Evolutionary conservation across 2,329 filamentous ascomycete species (phyloP).

Genomic region (Paradendryphiella salina): DNA sequence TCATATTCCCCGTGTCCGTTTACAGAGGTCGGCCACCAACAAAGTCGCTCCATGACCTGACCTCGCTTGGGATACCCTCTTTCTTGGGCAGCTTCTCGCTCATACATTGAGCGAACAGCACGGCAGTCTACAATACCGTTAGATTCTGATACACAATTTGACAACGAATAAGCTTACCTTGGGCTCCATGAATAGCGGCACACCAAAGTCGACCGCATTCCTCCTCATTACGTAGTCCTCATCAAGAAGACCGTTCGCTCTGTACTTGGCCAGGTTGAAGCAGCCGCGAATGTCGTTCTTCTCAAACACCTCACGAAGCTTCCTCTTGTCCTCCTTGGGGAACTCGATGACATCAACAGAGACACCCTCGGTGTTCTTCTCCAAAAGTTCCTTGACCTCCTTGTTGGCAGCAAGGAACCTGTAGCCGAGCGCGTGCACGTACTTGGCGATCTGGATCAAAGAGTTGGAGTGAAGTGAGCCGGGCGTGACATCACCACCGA

Average conservation of each 20-base stretch:
- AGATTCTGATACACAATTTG: slow-evolving; percentile 13
- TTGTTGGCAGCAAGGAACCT: slow-evolving; percentile 87
- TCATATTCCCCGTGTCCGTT: not conserved
- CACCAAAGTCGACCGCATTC: slow-evolving; percentile 97
- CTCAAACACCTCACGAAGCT: slow-evolving; percentile 90
- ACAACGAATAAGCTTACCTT: slow-evolving; percentile 66
- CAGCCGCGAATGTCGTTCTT: slow-evolving; percentile 95
- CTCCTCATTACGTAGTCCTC: slow-evolving; percentile 98
- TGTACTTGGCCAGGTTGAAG: slow-evolving; percentile 87
- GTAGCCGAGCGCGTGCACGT: slow-evolving; percentile 86
- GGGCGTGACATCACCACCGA: slow-evolving; percentile 77
- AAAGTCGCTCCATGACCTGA: slow-evolving; percentile 93
- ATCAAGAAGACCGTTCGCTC: slow-evolving; percentile 82
- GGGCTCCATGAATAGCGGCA: slow-evolving; percentile 97
- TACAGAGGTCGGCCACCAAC: slow-evolving; percentile 61
- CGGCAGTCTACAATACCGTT: slow-evolving; percentile 69
- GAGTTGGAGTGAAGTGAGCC: slow-evolving; percentile 57
- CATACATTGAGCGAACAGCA: slow-evolving; percentile 96
- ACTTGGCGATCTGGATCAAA: slow-evolving; percentile 80
- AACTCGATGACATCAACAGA: slow-evolving; percentile 91
- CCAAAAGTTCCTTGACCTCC: slow-evolving; percentile 80
- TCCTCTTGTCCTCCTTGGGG: slow-evolving; percentile 93
- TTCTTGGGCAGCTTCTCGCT: slow-evolving; percentile 88
- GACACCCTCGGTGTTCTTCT: slow-evolving; percentile 69
- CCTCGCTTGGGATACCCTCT: slow-evolving; percentile 87